Conservation (phyloP, 805 yeast species). For the Yarrowia sp. region DNA sequence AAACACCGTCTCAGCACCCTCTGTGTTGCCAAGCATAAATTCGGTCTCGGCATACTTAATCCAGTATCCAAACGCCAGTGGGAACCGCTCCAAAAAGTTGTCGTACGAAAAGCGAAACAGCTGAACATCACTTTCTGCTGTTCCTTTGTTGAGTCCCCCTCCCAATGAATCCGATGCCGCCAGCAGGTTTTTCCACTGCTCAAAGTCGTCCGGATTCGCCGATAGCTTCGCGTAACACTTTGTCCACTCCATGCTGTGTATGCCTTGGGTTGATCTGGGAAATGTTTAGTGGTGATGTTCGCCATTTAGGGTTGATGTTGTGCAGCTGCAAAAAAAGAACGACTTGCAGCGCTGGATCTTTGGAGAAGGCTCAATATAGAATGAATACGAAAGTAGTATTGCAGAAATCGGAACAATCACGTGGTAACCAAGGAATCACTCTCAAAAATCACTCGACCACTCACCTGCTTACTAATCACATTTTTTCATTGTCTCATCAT, state of each 20-base stretch:
- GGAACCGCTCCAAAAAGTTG: slow-evolving; percentile 37
- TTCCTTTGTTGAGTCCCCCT: slow-evolving; percentile 36
- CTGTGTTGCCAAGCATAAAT: slow-evolving; percentile 37
- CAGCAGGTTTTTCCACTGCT: slow-evolving; percentile 38
- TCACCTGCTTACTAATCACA: not conserved
- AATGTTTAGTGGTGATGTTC: slow-evolving; percentile 10
- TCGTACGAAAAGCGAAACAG: slow-evolving; percentile 36
- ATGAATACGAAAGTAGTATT: too few relatives aligned
- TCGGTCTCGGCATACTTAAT: slow-evolving; percentile 41
- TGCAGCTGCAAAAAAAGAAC: not conserved
- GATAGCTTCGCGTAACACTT: slow-evolving; percentile 26
- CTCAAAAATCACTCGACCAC: not conserved
- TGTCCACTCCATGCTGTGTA: slow-evolving; percentile 29
- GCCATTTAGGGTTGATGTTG: slow-evolving; percentile 10
- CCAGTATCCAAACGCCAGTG: slow-evolving; percentile 44
- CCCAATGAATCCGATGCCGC: slow-evolving; percentile 34
- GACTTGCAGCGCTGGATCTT: too few relatives aligned
- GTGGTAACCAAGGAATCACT: too few relatives aligned
- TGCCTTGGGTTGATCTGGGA: not conserved
- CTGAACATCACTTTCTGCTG: slow-evolving; percentile 32
- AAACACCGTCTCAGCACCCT: slow-evolving; percentile 37
- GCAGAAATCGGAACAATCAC: too few relatives aligned
- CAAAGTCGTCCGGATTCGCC: slow-evolving; percentile 36
- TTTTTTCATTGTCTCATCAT: not conserved
- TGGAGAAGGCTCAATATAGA: too few relatives aligned